Percentiles rank a stretch among this genome's conserved stretches.
Conservation (phyloP, 495 filamentous ascomycete genomes). For the Parmelia sp. region DNA sequence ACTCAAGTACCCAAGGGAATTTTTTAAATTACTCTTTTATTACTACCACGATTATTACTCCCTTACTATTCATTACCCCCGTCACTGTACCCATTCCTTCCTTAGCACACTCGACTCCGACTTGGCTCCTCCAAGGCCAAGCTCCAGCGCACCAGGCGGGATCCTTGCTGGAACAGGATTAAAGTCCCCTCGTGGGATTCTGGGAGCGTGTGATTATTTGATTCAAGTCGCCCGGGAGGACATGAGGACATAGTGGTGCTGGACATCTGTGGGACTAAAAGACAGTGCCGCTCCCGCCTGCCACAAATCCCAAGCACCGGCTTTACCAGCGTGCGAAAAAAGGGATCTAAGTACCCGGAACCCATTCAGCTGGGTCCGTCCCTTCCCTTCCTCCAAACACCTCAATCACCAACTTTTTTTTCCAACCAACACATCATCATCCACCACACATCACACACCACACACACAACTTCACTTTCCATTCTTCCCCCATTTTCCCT, state of each 20-base stretch:
- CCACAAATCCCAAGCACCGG: conserved; percentile 20
- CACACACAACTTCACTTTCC: neutral
- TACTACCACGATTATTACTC: no score
- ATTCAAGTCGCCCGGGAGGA: no score
- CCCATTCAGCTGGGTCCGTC: conserved; percentile 24
- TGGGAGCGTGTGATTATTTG: no score
- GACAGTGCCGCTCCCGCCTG: conserved; percentile 23
- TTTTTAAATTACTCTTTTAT: no score
- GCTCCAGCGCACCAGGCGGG: neutral
- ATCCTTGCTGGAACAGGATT: neutral
- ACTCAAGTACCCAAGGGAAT: no score
- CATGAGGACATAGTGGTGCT: no score
- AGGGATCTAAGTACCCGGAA: conserved; percentile 25
- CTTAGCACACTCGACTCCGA: no score
- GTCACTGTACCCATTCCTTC: no score
- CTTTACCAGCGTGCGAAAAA: conserved; percentile 20
- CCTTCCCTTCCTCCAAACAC: conserved; percentile 11
- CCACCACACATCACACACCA: neutral
- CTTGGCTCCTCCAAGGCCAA: neutral
- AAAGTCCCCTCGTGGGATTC: no score
- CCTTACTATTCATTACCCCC: no score
- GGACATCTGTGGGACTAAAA: conserved; percentile 4
- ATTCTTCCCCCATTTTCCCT: no score
- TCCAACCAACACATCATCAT: neutral
- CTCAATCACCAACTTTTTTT: neutral